Evolutionary conservation across 306 rosid genomes (phyloP).

Genomic region (Glycyrrhiza uralensis): DNA sequence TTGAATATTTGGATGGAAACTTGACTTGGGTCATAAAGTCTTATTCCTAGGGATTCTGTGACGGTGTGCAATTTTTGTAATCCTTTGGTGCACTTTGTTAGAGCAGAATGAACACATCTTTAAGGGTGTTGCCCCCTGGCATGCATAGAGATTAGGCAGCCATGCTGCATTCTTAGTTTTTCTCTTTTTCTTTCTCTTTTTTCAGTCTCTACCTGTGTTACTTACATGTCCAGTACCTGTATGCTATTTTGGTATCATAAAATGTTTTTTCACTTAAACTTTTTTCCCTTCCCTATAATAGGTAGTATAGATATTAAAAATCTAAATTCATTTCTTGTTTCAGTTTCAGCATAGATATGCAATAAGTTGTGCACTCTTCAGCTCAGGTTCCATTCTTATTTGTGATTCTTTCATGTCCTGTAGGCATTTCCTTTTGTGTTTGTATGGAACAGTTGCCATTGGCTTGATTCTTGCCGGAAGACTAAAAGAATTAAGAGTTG

Average conservation of each 20-base stretch:
- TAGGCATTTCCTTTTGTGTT: slow-evolving; percentile 90
- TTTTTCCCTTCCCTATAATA: background rate
- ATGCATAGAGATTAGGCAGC: background rate
- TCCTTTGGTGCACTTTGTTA: background rate
- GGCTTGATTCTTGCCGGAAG: slow-evolving; percentile 78
- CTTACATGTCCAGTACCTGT: background rate
- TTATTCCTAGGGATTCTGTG: background rate
- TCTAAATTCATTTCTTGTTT: slow-evolving; percentile 15
- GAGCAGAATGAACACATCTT: background rate
- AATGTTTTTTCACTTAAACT: background rate
- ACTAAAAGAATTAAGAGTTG: slow-evolving; percentile 59
- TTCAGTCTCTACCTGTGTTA: background rate
- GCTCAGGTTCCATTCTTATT: slow-evolving; percentile 15
- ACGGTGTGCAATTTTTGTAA: background rate
- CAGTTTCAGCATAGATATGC: background rate
- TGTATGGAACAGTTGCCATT: slow-evolving; percentile 72
- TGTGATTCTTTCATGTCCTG: slow-evolving; percentile 35
- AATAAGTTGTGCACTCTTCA: background rate
- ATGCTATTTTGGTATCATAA: background rate
- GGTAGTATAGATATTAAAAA: background rate
- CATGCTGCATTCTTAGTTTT: background rate
- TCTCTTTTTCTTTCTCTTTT: background rate
- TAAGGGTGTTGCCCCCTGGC: background rate
- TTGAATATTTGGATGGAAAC: background rate
- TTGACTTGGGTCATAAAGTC: background rate